These are phyloP conservation scores for Basipetospora chlamydospora DNA, from an alignment of 2,329 filamentous ascomycete species.

Conservation along the genomic window DNA sequence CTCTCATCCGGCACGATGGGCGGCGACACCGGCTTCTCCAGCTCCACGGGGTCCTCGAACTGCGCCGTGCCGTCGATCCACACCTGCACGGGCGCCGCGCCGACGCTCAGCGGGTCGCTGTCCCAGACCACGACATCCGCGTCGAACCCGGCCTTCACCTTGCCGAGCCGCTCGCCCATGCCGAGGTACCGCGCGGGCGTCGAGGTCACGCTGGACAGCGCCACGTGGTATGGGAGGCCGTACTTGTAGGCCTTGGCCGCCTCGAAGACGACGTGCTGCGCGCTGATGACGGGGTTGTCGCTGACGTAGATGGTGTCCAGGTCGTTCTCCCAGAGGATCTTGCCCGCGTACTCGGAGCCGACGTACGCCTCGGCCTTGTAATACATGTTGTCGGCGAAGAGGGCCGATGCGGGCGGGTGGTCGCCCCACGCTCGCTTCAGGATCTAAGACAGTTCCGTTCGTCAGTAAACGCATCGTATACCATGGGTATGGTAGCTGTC, in stretches of 20 bases:
- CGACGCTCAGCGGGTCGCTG: constrained; percentile 44
- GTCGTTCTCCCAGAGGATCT: constrained; percentile 48
- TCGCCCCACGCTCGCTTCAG: constrained; percentile 41
- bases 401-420: constrained; percentile 40
- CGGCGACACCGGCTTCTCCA: constrained; percentile 30
- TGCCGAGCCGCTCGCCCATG: constrained; percentile 41
- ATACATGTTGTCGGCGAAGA: constrained; percentile 60
- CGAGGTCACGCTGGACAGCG: constrained; percentile 42
- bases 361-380: constrained; percentile 55
- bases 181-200: constrained; percentile 44
- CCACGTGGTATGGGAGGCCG: constrained; percentile 45
- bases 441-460: constrained; percentile 19
- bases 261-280: constrained; percentile 54
- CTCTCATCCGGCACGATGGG: constrained; percentile 24
- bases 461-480: too few relatives aligned
- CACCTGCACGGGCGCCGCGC: constrained; percentile 44
- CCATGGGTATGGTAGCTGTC: too few relatives aligned
- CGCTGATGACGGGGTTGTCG: constrained; percentile 56
- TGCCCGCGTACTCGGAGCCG: constrained; percentile 51
- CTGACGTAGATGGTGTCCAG: constrained; percentile 55
- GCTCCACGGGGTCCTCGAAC: constrained; percentile 36
- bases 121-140: constrained; percentile 50
- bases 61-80: constrained; percentile 50
- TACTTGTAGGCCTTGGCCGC: constrained; percentile 45
- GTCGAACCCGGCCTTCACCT: constrained; percentile 46